Percentiles rank a stretch among this genome's conserved stretches.
Evolutionary conservation across 2,329 filamentous ascomycete species (phyloP).

Genomic region (Epichloe amarillans): DNA sequence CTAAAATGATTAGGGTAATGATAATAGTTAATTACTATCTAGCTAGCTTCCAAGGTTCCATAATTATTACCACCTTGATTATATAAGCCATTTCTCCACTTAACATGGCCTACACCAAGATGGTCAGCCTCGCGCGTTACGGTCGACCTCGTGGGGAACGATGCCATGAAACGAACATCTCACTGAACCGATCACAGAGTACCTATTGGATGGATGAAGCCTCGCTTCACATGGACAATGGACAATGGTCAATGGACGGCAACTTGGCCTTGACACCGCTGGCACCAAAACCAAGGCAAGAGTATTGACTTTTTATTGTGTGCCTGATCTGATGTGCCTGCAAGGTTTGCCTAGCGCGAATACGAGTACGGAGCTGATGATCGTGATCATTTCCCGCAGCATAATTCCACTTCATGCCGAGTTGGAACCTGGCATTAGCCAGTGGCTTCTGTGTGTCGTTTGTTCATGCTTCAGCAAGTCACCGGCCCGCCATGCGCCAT

Average conservation of each 20-base stretch:
- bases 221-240: background rate
- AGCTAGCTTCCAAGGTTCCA: no score
- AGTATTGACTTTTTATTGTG: background rate
- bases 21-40: no score
- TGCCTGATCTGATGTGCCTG: background rate
- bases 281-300: background rate
- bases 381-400: background rate
- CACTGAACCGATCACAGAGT: background rate
- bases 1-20: no score
- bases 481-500: background rate
- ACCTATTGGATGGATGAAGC: background rate
- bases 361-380: background rate
- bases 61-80: no score
- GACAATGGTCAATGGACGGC: background rate
- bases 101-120: background rate
- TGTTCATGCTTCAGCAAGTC: constrained; percentile 1
- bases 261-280: background rate
- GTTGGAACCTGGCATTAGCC: background rate
- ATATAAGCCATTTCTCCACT: no score
- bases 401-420: background rate
- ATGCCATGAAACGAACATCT: background rate
- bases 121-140: background rate
- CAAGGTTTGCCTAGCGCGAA: background rate
- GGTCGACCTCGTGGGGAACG: no score
- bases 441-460: background rate